phyloP scores from a whole-genome alignment of 371 early-diverging fungal species.

The Nematocida displodere region DNA sequence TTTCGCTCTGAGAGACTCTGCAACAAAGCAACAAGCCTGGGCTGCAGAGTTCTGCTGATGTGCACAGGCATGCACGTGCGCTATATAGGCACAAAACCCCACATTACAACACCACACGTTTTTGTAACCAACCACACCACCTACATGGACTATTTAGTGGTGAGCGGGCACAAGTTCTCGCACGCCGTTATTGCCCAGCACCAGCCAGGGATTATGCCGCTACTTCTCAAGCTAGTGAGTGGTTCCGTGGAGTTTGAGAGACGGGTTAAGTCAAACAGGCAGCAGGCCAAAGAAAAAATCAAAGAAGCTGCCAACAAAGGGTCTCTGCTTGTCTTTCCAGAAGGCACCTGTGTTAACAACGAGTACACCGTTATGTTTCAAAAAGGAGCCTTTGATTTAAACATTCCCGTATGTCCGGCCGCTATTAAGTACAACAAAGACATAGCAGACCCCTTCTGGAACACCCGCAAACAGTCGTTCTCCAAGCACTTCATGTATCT shows the following conservation, averaged over 20 bases:
- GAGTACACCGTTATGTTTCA: conserved; percentile 74
- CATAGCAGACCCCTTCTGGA: conserved; percentile 71
- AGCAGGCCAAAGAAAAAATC: conserved; percentile 66
- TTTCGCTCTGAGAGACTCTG: background rate
- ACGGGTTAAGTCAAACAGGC: conserved; percentile 69
- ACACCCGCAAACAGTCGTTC: conserved; percentile 68
- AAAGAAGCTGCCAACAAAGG: conserved; percentile 64
- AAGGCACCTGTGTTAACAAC: conserved; percentile 79
- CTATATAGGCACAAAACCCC: conserved; percentile 69
- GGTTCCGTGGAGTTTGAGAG: conserved; percentile 73
- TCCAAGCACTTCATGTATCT: conserved; percentile 69
- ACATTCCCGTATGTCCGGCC: conserved; percentile 69
- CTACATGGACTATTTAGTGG: conserved; percentile 72
- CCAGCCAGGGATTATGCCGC: conserved; percentile 69
- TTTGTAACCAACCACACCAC: conserved; percentile 75
- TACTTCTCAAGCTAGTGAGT: conserved; percentile 70
- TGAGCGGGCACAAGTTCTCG: conserved; percentile 70
- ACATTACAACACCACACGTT: conserved; percentile 68
- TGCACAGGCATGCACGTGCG: conserved; percentile 60
- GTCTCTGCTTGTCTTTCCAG: conserved; percentile 75
- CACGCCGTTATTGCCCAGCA: conserved; percentile 73
- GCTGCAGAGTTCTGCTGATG: conserved; percentile 48
- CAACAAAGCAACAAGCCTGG: background rate
- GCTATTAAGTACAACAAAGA: conserved; percentile 68
- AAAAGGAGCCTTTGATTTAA: conserved; percentile 77